Base-by-base conservation (phyloP, 306 rosid genomes). In the Acacia melanoxylon region DNA sequence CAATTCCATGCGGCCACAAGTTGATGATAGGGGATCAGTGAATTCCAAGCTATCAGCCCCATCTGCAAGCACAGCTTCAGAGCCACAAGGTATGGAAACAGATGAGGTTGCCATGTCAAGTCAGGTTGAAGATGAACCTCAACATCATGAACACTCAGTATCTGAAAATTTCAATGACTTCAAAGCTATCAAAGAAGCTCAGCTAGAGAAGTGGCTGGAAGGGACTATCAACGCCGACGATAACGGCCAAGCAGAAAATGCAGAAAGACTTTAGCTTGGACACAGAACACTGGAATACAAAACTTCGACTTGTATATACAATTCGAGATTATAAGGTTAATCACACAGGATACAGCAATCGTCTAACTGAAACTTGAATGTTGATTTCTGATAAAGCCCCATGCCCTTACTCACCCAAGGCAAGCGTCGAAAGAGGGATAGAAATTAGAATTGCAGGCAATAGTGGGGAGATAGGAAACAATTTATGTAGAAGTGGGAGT, bases 121-220 rank as follows among this genome's bases (percentile, higher is more conserved):
- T 72, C 88, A 67, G 48, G 89, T 85, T 75, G 85, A 86, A 49
- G 95, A 87, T 33, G 92, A 90, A 61, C 79, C 84, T 46, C 62
- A 56, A 20, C 85, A 77, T 59, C 83, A 82, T 19, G 86, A 85
- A 63, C 81, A 65, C 48, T 80, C 86, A 2, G 49, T 75, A 72
- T 81, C 91, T 33, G 94, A 93, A 58, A 86, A 87, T 68, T 90
- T 41, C 29, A 93, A 86, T 24, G 91, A 91, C 62, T 95, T 90
- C 91, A 91, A 86, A 88, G 93, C 97, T 41, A 87, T 79, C 80
- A 90, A 83, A 85, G 99, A 91, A 92, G 92, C 90, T 62, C 87
- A 93, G 82, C 87, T 93, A 69, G 86, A 91, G 87, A 90, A 91
- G 79, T 95, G 99, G 98, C 87, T 92, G 67, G 92, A 84, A 77